Evolutionary conservation across 257 asterid species (phyloP).

Genomic region (Knoxia roxburghii): DNA sequence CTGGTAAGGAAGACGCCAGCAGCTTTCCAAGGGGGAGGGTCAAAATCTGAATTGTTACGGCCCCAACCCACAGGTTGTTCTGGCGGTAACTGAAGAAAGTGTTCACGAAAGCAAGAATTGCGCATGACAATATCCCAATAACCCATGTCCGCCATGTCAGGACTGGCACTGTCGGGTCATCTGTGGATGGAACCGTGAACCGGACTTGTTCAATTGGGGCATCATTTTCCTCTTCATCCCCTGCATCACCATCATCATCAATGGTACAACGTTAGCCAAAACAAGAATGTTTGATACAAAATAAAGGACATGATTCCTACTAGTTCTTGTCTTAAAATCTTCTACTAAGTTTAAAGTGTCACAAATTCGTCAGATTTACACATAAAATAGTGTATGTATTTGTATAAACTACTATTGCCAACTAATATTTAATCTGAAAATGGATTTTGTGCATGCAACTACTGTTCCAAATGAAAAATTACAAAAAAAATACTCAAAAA

Average conservation of each 20-base stretch:
- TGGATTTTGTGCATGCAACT: no score
- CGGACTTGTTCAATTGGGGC: slow-evolving; percentile 65
- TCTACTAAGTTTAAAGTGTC: no score
- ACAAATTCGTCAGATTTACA: no score
- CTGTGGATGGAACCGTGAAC: slow-evolving; percentile 48
- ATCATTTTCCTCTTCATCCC: slow-evolving; percentile 28
- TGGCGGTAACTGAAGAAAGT: slow-evolving; percentile 55
- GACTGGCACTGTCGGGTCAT: slow-evolving; percentile 41
- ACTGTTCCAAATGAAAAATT: no score
- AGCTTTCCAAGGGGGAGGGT: slow-evolving; percentile 50
- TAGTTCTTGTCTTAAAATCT: no score
- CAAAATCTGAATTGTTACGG: slow-evolving; percentile 47
- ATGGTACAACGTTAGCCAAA: background rate
- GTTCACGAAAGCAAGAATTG: slow-evolving; percentile 40
- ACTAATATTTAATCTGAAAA: no score
- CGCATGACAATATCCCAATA: slow-evolving; percentile 45
- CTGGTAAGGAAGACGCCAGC: slow-evolving; percentile 48
- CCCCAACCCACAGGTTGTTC: slow-evolving; percentile 24
- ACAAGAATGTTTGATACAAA: no score
- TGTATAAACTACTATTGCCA: no score
- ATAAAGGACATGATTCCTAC: no score
- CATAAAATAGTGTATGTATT: no score
- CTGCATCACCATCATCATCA: slow-evolving; percentile 3
- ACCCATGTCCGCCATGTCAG: slow-evolving; percentile 62
- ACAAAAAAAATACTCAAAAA: no score